Base-by-base conservation (phyloP, 345 rosid genomes). In the Lumnitzera littorea region DNA sequence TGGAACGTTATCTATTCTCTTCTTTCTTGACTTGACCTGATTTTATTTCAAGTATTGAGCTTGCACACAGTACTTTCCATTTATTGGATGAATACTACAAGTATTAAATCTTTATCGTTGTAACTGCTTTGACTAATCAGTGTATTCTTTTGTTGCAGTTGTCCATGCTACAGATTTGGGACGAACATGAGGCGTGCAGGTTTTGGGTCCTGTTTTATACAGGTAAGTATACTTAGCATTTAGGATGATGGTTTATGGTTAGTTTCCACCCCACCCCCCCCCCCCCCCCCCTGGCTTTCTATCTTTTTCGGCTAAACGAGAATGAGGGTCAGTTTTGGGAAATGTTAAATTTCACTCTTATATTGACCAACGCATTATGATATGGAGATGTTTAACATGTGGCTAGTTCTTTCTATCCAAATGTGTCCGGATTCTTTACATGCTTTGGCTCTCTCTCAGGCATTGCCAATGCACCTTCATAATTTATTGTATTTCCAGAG, bases 101-200 rank as follows among this genome's bases (percentile, higher is more conserved):
- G 16, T 13, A 16, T 15, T 4, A 1, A 1, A 3, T 25, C 6
- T 12, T 46, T 29, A 12, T 15, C 15, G 16, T 55, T 53, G 48
- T 5, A 27, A 4, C 16, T 11, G 29, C 15, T 11, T 52, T 46
- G 50, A 25, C 13, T 47, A n/a, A 15, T 3, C 49, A 51, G 50
- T 57, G 62, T 48, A 41, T 72, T 63, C 72, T 69, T 51, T 41
- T 74, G 53, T 67, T 79, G 80, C 85, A 91, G 97, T 53, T 88
- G 98, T 72, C 95, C 98, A 12, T 87, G 98, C 76, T 87, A 82
- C 50, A 84, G 91, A 82, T 92, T 89, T 47, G 98, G 94, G 65
- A 85, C 80, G 69, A 92, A 89, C 82, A 87, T 89, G 98, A 74
- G 76, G 53, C 82, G 98, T 51, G 72, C 83, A 48, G 95, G 98